phyloP scores from a whole-genome alignment of 371 early-diverging fungal genomes.

The Rhizomucor miehei region DNA sequence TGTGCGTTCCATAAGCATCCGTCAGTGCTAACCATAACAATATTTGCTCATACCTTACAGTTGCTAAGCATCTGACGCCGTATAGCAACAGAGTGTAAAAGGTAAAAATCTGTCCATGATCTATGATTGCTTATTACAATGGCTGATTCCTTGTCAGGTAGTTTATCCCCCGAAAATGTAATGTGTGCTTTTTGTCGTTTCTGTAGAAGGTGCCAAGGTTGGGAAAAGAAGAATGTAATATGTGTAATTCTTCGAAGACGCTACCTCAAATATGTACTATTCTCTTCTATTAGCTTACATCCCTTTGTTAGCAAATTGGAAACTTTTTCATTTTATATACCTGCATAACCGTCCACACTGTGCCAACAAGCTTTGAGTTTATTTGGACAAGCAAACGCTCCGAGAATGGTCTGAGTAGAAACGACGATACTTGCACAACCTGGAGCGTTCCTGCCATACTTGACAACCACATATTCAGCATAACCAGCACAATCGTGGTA shows the following conservation, averaged over 20 bases:
- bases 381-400: constrained; percentile 50
- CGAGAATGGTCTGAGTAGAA: constrained; percentile 55
- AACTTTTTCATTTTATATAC: constrained; percentile 19
- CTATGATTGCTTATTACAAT: constrained; percentile 65
- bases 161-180: constrained; percentile 62
- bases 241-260: neutral
- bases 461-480: too few species aligned
- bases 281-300: neutral
- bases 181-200: constrained; percentile 56
- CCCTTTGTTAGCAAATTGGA: neutral
- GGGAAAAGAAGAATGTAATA: neutral
- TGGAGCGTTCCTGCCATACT: constrained; percentile 49
- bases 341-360: constrained; percentile 70
- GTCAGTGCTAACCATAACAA: neutral
- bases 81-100: constrained; percentile 63
- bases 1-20: neutral
- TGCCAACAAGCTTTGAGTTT: constrained; percentile 57
- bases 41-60: constrained; percentile 48
- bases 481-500: neutral
- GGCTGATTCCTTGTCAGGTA: constrained; percentile 58
- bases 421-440: constrained; percentile 54
- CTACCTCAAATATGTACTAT: constrained; percentile 48
- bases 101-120: constrained; percentile 64
- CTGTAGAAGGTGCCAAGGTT: constrained; percentile 15
- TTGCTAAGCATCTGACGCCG: constrained; percentile 63